These are phyloP conservation scores for Byssothecium circinans DNA, from an alignment of 2,329 filamentous ascomycete species.

Conservation along the genomic window DNA sequence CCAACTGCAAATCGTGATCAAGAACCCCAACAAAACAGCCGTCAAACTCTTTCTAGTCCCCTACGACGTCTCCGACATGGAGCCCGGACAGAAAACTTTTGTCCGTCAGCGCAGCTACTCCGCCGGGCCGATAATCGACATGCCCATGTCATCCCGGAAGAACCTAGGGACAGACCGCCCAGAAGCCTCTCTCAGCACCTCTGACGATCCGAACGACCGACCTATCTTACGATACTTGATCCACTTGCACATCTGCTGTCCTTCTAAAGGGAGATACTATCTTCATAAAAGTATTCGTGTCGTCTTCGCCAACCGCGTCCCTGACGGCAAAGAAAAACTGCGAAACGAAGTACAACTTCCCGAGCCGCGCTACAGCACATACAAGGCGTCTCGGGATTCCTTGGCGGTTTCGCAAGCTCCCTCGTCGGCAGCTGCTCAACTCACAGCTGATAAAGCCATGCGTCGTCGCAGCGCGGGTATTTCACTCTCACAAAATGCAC, in stretches of 20 bases:
- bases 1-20: slow-evolving; percentile 94
- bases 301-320: slow-evolving; percentile 94
- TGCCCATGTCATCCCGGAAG: slow-evolving; percentile 53
- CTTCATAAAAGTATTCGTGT: slow-evolving; percentile 90
- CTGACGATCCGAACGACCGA: slow-evolving; percentile 58
- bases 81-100: slow-evolving; percentile 91
- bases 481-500: slow-evolving; percentile 30
- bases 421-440: slow-evolving; percentile 23
- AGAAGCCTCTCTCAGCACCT: slow-evolving; percentile 55
- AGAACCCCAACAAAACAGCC: slow-evolving; percentile 97
- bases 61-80: slow-evolving; percentile 91
- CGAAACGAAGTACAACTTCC: slow-evolving; percentile 87
- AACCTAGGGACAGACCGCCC: slow-evolving; percentile 57
- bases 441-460: slow-evolving; percentile 29
- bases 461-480: slow-evolving; percentile 38
- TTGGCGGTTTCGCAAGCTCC: slow-evolving; percentile 21
- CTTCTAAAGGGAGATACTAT: slow-evolving; percentile 79
- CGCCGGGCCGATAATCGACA: slow-evolving; percentile 79
- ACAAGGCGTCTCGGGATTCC: slow-evolving; percentile 65
- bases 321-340: slow-evolving; percentile 90
- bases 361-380: slow-evolving; percentile 81
- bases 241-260: slow-evolving; percentile 90
- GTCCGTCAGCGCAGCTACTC: slow-evolving; percentile 94
- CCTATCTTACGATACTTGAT: slow-evolving; percentile 86
- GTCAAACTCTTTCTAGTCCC: slow-evolving; percentile 94